Evolutionary conservation across 208 protist genomes (phyloP).

Genomic region (Crithidia brevicula): DNA sequence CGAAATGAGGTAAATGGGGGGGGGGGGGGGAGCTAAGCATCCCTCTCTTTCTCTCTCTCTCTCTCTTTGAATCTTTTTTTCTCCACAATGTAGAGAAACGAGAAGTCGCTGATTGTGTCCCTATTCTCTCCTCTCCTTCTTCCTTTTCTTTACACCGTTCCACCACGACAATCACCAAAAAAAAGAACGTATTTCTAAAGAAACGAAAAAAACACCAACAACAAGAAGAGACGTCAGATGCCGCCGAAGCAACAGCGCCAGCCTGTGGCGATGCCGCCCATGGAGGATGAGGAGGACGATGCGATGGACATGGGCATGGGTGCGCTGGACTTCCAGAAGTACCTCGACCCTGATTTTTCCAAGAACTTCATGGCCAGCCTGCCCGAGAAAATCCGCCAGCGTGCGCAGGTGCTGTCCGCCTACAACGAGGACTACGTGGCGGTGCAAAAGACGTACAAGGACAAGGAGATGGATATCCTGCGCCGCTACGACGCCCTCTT

Average conservation of each 20-base stretch:
- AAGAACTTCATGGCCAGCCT: conserved; percentile 82
- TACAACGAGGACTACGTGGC: conserved; percentile 78
- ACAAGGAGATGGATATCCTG: conserved; percentile 73
- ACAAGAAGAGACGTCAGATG: conserved; percentile 41
- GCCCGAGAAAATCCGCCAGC: conserved; percentile 82
- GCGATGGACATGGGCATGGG: conserved; percentile 35
- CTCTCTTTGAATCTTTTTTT: too few relatives aligned
- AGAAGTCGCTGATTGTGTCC: too few relatives aligned
- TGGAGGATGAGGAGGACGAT: conserved; percentile 50
- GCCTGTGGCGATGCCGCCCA: conserved; percentile 15
- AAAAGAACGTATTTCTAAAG: too few relatives aligned
- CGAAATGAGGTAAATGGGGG: too few relatives aligned
- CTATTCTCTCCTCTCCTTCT: not conserved
- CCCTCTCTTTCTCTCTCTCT: too few relatives aligned
- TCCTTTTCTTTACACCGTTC: too few relatives aligned
- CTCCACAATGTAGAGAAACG: not conserved
- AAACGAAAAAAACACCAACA: too few relatives aligned
- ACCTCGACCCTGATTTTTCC: conserved; percentile 79
- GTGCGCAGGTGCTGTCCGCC: conserved; percentile 68
- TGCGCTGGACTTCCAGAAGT: conserved; percentile 52
- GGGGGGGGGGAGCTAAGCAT: too few relatives aligned
- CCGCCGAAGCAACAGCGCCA: conserved; percentile 47
- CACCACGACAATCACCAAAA: too few relatives aligned
- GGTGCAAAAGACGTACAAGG: conserved; percentile 57
- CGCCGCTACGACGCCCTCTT: conserved; percentile 77